Conservation (phyloP, 2,329 filamentous ascomycete species). For the Rutstroemia sp. region DNA sequence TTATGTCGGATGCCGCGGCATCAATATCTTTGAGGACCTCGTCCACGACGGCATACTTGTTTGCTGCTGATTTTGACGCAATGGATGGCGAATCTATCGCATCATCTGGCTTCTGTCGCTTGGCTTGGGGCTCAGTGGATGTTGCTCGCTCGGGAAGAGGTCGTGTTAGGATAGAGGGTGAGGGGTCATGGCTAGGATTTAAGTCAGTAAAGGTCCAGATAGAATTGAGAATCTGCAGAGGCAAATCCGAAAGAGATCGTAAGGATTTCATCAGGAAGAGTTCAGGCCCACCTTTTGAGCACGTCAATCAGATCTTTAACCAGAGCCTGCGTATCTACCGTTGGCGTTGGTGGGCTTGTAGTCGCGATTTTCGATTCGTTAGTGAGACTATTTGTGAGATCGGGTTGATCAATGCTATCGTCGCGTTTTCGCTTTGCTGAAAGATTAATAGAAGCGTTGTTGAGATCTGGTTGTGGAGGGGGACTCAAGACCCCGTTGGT, state of each 20-base stretch:
- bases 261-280: background rate
- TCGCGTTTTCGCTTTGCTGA: conserved; percentile 55
- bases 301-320: conserved; percentile 38
- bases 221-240: conserved; percentile 9
- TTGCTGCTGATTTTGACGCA: conserved; percentile 29
- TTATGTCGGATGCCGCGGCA: conserved; percentile 39
- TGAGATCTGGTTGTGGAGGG: conserved; percentile 22
- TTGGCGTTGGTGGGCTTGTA: conserved; percentile 12
- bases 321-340: conserved; percentile 31
- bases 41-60: conserved; percentile 53
- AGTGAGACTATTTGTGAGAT: conserved; percentile 22
- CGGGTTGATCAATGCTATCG: conserved; percentile 33
- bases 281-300: conserved; percentile 35
- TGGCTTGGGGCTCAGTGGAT: conserved; percentile 47
- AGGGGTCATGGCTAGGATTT: conserved; percentile 44
- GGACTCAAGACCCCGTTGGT: conserved; percentile 37
- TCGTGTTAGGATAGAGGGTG: conserved; percentile 47
- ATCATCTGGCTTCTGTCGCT: conserved; percentile 52
- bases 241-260: background rate
- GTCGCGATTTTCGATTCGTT: conserved; percentile 16
- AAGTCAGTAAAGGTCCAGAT: conserved; percentile 12
- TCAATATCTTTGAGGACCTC: conserved; percentile 55
- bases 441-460: conserved; percentile 26
- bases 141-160: conserved; percentile 38
- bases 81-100: conserved; percentile 37